phyloP scores from a whole-genome alignment of 176 grass and related monocot species.

The Dendrocalamus sinicus region DNA sequence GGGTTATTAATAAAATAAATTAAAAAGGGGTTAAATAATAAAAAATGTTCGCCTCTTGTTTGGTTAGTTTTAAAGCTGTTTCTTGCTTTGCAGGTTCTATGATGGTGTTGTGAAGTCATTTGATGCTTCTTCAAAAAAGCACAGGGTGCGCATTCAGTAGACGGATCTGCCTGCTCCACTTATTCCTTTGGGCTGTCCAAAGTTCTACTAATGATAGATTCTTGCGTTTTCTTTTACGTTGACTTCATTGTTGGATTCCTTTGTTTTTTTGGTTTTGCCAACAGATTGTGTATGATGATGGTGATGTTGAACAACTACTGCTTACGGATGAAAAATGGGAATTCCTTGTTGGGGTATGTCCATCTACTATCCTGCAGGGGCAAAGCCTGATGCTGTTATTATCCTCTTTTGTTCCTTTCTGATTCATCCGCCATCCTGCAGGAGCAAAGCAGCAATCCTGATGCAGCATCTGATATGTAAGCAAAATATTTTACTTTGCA shows the following conservation, averaged over 20 bases:
- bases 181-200: constrained; percentile 25
- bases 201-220: not conserved
- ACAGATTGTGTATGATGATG: constrained; percentile 85
- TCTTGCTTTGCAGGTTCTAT: constrained; percentile 74
- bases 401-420: not conserved
- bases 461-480: constrained; percentile 50
- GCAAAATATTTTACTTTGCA: constrained; percentile 36
- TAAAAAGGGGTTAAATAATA: too few species aligned
- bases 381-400: constrained; percentile 5
- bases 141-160: constrained; percentile 55
- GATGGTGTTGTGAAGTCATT: constrained; percentile 58
- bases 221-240: not conserved
- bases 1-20: too few species aligned
- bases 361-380: too few species aligned
- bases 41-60: not conserved
- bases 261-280: constrained; percentile 15
- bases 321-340: constrained; percentile 77
- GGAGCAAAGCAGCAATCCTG: constrained; percentile 45
- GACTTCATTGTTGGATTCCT: not conserved
- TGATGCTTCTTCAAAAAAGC: constrained; percentile 52
- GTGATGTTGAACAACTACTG: constrained; percentile 63
- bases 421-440: constrained; percentile 47
- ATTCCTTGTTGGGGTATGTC: constrained; percentile 52
- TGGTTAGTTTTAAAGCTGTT: constrained; percentile 40
- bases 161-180: not conserved